Evolutionary conservation across 1,284 basidiomycete species (phyloP).

Genomic region (Entoloma clypeatum): DNA sequence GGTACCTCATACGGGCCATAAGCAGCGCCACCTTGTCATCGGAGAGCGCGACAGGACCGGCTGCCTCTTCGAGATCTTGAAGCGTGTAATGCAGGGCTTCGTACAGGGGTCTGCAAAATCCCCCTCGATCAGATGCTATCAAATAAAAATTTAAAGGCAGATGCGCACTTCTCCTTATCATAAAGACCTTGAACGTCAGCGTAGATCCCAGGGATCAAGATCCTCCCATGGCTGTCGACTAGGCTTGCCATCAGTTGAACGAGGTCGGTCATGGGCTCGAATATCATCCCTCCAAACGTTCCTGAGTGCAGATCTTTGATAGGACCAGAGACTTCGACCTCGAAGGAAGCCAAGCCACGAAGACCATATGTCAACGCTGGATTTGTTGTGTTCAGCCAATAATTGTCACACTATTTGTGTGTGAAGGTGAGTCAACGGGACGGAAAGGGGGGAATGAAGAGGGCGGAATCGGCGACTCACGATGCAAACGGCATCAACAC

Average conservation of each 20-base stretch:
- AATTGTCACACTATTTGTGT: conserved; percentile 1
- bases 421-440: too few relatives aligned
- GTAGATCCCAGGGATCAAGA: conserved; percentile 76
- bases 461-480: too few relatives aligned
- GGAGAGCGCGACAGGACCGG: too few relatives aligned
- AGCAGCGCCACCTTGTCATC: conserved; percentile 1
- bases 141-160: too few relatives aligned
- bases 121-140: too few relatives aligned
- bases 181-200: conserved; percentile 69
- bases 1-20: conserved; percentile 4
- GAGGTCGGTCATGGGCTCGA: conserved; percentile 68
- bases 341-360: conserved; percentile 77
- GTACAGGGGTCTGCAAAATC: too few relatives aligned
- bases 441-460: too few relatives aligned
- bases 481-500: conserved; percentile 1
- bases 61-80: too few relatives aligned
- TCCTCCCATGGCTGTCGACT: conserved; percentile 67
- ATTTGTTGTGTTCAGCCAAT: neutral
- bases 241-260: conserved; percentile 68
- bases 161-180: conserved; percentile 52
- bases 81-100: too few relatives aligned
- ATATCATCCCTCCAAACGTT: conserved; percentile 66
- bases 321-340: conserved; percentile 68
- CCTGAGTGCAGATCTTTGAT: conserved; percentile 79
- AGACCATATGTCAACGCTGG: conserved; percentile 48